Evolutionary conservation across 2,329 filamentous ascomycete genomes (phyloP).

Genomic region (Aaosphaeria pasadenensis): DNA sequence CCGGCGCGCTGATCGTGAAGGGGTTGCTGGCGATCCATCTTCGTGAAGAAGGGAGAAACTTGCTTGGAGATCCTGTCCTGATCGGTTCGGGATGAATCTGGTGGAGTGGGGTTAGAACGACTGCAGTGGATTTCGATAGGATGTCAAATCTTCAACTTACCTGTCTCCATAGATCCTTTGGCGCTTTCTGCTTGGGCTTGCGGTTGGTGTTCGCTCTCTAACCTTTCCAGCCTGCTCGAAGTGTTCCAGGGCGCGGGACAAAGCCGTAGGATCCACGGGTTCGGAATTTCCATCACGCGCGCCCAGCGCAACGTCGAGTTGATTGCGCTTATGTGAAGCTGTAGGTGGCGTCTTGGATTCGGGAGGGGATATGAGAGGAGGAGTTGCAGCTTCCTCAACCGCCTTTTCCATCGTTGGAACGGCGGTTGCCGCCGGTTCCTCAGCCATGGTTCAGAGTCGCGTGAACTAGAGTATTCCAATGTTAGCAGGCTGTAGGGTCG

Average conservation of each 20-base stretch:
- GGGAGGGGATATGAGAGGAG: conserved; percentile 53
- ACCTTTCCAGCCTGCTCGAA: conserved; percentile 59
- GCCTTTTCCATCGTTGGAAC: conserved; percentile 12
- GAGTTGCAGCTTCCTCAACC: conserved; percentile 38
- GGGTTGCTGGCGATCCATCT: conserved; percentile 87
- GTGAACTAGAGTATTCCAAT: too few relatives aligned
- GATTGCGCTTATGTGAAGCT: conserved; percentile 48
- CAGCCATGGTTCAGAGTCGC: conserved; percentile 10
- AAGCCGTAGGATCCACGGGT: conserved; percentile 56
- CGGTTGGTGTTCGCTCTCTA: conserved; percentile 60
- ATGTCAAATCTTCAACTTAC: conserved; percentile 18
- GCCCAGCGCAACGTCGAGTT: conserved; percentile 25
- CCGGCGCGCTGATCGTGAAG: conserved; percentile 79
- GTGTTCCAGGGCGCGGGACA: conserved; percentile 60
- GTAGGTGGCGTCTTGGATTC: conserved; percentile 61
- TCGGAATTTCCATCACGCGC: conserved; percentile 44
- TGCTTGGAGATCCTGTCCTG: conserved; percentile 88
- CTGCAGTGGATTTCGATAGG: too few relatives aligned
- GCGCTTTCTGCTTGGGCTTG: conserved; percentile 67
- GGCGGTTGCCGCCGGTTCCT: conserved; percentile 9
- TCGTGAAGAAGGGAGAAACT: conserved; percentile 91
- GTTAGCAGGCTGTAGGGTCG: too few relatives aligned
- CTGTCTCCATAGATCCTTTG: conserved; percentile 62
- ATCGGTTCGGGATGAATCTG: conserved; percentile 93
- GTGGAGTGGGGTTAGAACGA: neutral